Evolutionary conservation across 176 grass and related monocot species (phyloP).

Genomic region (Sorghum bicolor): DNA sequence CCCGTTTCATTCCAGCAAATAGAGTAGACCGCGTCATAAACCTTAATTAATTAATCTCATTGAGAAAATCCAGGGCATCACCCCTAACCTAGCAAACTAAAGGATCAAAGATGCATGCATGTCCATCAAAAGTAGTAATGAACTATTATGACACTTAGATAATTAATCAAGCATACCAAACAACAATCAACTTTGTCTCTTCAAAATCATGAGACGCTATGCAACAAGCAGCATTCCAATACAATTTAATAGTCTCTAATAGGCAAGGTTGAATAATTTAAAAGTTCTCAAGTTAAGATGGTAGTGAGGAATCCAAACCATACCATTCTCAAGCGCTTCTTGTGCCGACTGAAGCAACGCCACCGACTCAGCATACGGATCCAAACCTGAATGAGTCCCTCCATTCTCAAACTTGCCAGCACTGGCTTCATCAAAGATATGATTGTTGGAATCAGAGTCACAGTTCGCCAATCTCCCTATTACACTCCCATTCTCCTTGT

Average conservation of each 20-base stretch:
- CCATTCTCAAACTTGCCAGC: slow-evolving; percentile 44
- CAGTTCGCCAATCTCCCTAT: slow-evolving; percentile 31
- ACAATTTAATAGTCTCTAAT: neutral
- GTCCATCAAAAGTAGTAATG: neutral
- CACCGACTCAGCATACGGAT: slow-evolving; percentile 53
- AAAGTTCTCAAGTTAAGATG: neutral
- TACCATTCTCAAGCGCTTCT: slow-evolving; percentile 92
- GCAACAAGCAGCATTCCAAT: neutral
- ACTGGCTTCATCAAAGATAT: slow-evolving; percentile 29
- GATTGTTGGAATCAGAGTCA: slow-evolving; percentile 32
- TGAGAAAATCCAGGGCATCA: neutral
- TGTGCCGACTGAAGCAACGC: slow-evolving; percentile 55
- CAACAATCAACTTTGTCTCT: neutral
- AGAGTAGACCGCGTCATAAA: slow-evolving; percentile 3
- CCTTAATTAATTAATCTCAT: neutral
- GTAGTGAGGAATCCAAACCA: neutral
- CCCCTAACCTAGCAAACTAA: neutral
- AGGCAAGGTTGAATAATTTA: neutral
- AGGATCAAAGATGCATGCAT: neutral
- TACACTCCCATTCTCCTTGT: slow-evolving; percentile 49
- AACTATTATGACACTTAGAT: neutral
- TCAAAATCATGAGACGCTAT: neutral
- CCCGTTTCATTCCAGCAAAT: slow-evolving; percentile 7
- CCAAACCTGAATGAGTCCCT: slow-evolving; percentile 40
- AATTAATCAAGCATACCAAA: neutral